Evolutionary conservation across 805 yeast genomes (phyloP).

Genomic region (Pichia membranifaciens): DNA sequence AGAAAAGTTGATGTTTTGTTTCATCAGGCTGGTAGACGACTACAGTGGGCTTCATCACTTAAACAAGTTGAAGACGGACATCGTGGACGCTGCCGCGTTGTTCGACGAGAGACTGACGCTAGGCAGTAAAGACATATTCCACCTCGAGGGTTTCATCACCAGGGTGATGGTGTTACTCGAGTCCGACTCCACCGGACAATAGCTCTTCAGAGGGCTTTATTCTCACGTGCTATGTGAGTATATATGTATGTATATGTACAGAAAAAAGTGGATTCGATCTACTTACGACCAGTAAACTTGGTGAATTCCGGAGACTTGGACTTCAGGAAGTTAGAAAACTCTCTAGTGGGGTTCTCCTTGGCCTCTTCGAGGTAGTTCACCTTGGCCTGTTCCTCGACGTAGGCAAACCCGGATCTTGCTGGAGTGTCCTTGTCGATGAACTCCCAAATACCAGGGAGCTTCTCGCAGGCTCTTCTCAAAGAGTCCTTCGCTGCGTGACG

Average conservation of each 20-base stretch:
- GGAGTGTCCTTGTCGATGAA: constrained; percentile 59
- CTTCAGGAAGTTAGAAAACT: constrained; percentile 49
- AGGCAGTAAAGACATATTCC: constrained; percentile 88
- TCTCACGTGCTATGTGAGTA: neutral
- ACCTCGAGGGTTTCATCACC: constrained; percentile 90
- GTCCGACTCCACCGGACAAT: constrained; percentile 18
- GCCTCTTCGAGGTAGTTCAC: constrained; percentile 51
- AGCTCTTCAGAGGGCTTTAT: too few species aligned
- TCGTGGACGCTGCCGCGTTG: constrained; percentile 56
- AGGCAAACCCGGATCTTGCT: constrained; percentile 66
- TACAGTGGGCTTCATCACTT: constrained; percentile 16
- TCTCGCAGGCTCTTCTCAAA: constrained; percentile 81
- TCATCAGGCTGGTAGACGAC: constrained; percentile 26
- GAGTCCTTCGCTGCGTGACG: constrained; percentile 89
- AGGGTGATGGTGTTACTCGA: constrained; percentile 76
- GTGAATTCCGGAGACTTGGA: constrained; percentile 48
- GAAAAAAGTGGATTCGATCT: constrained; percentile 1
- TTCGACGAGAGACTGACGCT: constrained; percentile 82
- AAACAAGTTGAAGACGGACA: constrained; percentile 32
- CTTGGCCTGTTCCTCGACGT: constrained; percentile 39
- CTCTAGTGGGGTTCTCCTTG: constrained; percentile 58
- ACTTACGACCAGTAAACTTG: constrained; percentile 28
- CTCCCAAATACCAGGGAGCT: constrained; percentile 89
- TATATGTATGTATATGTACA: constrained; percentile 3
- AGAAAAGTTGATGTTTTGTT: constrained; percentile 44